Evolutionary conservation across 768 basidiomycete genomes (phyloP).

Genomic region (Cystofilobasidium macerans): DNA sequence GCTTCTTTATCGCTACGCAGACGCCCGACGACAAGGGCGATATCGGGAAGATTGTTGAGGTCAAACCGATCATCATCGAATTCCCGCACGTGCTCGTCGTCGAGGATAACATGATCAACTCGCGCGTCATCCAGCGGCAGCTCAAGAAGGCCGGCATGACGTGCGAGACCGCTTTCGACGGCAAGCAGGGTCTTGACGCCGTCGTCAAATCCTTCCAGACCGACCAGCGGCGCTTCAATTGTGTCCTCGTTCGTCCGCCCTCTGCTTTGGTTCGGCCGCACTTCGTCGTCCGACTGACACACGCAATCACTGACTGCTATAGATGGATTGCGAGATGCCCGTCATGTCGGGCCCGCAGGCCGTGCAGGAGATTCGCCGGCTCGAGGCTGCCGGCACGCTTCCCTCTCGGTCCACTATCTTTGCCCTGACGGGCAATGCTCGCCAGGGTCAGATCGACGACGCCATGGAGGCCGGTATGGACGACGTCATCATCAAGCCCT

Average conservation of each 20-base stretch:
- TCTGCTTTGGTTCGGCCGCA: neutral
- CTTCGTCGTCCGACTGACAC: too few species aligned
- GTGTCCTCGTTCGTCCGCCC: neutral
- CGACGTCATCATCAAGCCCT: slow-evolving; percentile 34
- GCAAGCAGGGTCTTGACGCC: slow-evolving; percentile 32
- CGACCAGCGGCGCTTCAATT: neutral
- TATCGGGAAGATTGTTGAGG: too few species aligned
- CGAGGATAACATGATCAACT: slow-evolving; percentile 33
- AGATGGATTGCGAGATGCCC: slow-evolving; percentile 36
- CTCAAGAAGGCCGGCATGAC: slow-evolving; percentile 31
- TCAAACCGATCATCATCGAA: neutral
- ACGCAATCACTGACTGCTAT: neutral
- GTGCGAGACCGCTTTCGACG: slow-evolving; percentile 29
- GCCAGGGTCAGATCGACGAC: slow-evolving; percentile 30
- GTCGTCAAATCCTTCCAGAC: slow-evolving; percentile 8
- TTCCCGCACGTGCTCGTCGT: slow-evolving; percentile 11
- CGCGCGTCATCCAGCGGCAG: slow-evolving; percentile 29
- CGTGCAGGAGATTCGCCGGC: slow-evolving; percentile 29
- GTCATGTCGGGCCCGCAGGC: slow-evolving; percentile 32
- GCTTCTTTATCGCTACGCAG: slow-evolving; percentile 39
- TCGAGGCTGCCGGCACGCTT: slow-evolving; percentile 11
- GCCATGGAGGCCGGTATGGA: slow-evolving; percentile 33
- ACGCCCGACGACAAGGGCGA: neutral
- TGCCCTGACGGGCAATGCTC: slow-evolving; percentile 34
- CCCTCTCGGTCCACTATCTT: slow-evolving; percentile 28